phyloP scores from a whole-genome alignment of 208 protist genomes.

The Acanthamoeba castellanii region DNA sequence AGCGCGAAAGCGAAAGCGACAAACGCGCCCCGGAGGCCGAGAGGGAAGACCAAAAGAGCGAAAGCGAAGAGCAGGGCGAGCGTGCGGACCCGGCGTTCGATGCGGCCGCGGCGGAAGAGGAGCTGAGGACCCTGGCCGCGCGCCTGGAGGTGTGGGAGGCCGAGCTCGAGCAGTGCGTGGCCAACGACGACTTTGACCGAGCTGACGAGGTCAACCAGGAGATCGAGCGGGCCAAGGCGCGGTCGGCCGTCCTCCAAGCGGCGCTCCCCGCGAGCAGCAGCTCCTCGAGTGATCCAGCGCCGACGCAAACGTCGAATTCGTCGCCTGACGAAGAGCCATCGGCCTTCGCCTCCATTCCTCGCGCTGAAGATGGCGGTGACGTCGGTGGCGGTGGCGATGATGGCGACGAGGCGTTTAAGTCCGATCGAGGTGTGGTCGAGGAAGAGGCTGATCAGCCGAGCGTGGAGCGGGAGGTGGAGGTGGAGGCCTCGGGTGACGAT shows the following conservation, averaged over 20 bases:
- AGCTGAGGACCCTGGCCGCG: not conserved
- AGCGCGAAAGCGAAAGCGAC: not conserved
- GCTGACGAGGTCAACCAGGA: slow-evolving; percentile 23
- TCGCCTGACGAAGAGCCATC: not conserved
- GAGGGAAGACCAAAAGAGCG: not conserved
- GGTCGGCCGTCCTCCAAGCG: not conserved
- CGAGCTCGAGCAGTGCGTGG: not conserved
- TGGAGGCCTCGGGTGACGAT: not conserved
- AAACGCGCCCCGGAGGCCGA: no score
- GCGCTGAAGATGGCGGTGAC: not conserved
- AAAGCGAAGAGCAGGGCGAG: not conserved
- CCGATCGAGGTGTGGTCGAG: no score
- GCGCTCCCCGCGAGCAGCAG: not conserved
- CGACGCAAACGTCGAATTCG: not conserved
- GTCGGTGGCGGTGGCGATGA: not conserved
- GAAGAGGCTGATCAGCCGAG: no score
- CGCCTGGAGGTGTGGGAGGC: not conserved
- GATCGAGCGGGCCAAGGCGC: slow-evolving; percentile 10
- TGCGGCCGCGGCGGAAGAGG: not conserved
- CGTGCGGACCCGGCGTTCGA: not conserved
- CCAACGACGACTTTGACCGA: not conserved
- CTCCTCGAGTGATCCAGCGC: not conserved
- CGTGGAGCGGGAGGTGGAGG: no score
- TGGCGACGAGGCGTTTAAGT: not conserved
- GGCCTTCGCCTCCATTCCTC: not conserved